A percentile compares a stretch with the other conserved stretches of the same genome.
Conservation (phyloP, 1,284 basidiomycete genomes). For the Cutaneotrichosporon sp. region DNA sequence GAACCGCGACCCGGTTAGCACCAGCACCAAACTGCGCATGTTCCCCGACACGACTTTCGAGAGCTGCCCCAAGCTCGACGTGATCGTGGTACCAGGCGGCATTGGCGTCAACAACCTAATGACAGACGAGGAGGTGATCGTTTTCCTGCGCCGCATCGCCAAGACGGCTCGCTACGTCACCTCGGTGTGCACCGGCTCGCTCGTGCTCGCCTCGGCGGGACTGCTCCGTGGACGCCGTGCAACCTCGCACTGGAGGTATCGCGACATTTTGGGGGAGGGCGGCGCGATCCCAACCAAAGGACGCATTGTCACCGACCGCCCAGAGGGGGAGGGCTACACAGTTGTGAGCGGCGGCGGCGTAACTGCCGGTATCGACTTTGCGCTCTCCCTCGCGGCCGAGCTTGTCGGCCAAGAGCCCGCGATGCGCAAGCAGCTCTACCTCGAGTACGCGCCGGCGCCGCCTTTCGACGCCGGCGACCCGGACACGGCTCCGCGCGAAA, state of each 20-base stretch:
- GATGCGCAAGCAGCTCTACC: neutral
- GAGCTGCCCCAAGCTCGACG: constrained; percentile 1
- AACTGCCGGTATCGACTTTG: constrained; percentile 19
- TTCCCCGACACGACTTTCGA: neutral
- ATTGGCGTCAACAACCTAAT: neutral
- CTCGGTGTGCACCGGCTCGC: constrained; percentile 14
- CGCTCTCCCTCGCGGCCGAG: constrained; percentile 10
- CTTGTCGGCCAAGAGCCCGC: constrained; percentile 5
- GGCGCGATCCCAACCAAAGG: constrained; percentile 4
- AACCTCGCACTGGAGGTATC: constrained; percentile 10
- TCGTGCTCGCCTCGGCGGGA: constrained; percentile 10
- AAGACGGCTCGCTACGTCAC: neutral
- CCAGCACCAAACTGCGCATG: neutral
- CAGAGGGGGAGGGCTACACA: neutral
- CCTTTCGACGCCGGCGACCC: constrained; percentile 8
- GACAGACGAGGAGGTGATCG: neutral
- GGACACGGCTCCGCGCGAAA: constrained; percentile 1
- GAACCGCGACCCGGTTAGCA: neutral
- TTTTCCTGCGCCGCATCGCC: neutral
- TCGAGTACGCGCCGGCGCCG: constrained; percentile 16
- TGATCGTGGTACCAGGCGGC: constrained; percentile 10
- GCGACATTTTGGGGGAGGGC: neutral
- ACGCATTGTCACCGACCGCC: constrained; percentile 11
- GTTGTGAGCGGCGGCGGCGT: constrained; percentile 11
- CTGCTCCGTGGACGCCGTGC: constrained; percentile 6